A percentile compares a stretch with the other conserved stretches of the same genome.
Conservation (phyloP, 2,329 filamentous ascomycete genomes). For the Lasiodiplodia citricola region DNA sequence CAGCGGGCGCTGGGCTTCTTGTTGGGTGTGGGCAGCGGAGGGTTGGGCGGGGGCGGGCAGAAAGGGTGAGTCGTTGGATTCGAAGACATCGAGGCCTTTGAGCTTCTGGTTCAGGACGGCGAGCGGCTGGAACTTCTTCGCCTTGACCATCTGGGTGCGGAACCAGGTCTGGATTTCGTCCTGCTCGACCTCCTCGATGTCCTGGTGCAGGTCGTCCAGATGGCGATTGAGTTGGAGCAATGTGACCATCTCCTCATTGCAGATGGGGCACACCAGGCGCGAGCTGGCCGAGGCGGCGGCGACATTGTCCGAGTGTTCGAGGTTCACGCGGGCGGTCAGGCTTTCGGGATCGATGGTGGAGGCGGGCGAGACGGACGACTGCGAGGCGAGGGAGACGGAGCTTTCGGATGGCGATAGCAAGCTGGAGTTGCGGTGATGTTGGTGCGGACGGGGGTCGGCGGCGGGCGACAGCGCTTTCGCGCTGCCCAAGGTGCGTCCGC, state of each 20-base stretch:
- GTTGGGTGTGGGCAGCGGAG: constrained; percentile 41
- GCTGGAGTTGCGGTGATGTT: constrained; percentile 51
- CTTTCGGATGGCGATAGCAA: constrained; percentile 70
- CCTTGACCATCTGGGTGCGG: constrained; percentile 90
- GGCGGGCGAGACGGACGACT: constrained; percentile 72
- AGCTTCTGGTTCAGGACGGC: constrained; percentile 93
- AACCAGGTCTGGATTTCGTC: constrained; percentile 98
- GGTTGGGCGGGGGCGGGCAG: constrained; percentile 43
- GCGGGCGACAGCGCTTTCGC: constrained; percentile 79
- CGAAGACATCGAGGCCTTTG: constrained; percentile 89
- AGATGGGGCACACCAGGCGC: constrained; percentile 92
- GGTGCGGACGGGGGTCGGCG: constrained; percentile 45
- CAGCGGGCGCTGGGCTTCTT: constrained; percentile 40
- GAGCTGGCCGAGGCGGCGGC: constrained; percentile 64
- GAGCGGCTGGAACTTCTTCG: constrained; percentile 89
- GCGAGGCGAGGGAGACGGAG: constrained; percentile 78
- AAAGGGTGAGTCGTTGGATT: constrained; percentile 76
- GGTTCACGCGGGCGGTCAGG: constrained; percentile 78
- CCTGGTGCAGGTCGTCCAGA: constrained; percentile 88
- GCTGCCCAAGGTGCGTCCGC: constrained; percentile 87
- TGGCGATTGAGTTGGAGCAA: constrained; percentile 85
- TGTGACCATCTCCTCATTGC: constrained; percentile 97
- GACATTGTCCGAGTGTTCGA: constrained; percentile 64
- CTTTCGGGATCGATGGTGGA: constrained; percentile 76
- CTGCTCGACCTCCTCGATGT: constrained; percentile 84